Evolutionary conservation across 257 asterid species (phyloP).

Genomic region (Rauvolfia tetraphylla): DNA sequence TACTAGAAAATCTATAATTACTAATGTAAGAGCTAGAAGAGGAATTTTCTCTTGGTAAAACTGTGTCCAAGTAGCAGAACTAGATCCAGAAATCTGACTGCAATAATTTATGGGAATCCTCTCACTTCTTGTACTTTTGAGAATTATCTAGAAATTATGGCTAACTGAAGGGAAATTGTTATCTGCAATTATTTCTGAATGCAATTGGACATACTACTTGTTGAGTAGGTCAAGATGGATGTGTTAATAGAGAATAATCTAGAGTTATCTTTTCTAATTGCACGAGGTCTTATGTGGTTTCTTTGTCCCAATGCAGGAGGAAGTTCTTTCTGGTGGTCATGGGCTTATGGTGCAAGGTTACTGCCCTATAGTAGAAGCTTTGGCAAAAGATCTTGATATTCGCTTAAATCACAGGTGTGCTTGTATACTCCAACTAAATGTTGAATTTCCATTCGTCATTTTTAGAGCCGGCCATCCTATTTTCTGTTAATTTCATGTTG

Average conservation of each 20-base stretch:
- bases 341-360: constrained; percentile 99
- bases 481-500: not conserved
- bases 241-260: not conserved
- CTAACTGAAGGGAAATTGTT: not conserved
- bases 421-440: not conserved
- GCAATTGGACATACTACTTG: not conserved
- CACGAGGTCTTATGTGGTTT: constrained; percentile 2
- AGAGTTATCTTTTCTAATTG: not conserved
- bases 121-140: not conserved
- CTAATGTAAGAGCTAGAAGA: not conserved
- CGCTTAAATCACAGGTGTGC: constrained; percentile 86
- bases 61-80: not conserved
- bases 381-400: constrained; percentile 73
- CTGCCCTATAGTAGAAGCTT: constrained; percentile 67
- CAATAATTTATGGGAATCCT: not conserved
- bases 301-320: constrained; percentile 54
- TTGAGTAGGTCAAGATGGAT: not conserved
- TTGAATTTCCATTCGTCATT: not conserved
- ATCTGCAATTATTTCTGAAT: not conserved
- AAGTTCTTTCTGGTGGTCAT: constrained; percentile 96
- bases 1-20: not conserved
- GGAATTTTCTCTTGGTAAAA: not conserved
- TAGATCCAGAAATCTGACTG: not conserved
- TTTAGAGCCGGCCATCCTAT: constrained; percentile 5
- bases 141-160: too few species aligned